Conservation (phyloP, 1,139 yeast genomes). For the Pichia sp. region DNA sequence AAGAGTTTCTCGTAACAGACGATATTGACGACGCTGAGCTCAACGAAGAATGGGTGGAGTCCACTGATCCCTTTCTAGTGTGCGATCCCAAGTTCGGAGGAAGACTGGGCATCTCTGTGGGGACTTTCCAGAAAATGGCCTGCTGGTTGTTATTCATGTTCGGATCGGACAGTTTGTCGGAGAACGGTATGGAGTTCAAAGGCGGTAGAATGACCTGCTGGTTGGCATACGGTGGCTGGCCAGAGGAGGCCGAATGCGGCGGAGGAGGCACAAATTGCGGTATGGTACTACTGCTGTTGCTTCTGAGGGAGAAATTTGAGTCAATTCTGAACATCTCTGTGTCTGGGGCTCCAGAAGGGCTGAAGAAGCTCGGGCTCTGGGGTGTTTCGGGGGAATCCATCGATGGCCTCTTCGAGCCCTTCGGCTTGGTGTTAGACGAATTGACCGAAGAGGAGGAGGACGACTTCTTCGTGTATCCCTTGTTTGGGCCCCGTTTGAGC, state of each 20-base stretch:
- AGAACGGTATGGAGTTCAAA: conserved; percentile 18
- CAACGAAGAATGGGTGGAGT: conserved; percentile 31
- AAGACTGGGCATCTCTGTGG: conserved; percentile 33
- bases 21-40: conserved; percentile 16
- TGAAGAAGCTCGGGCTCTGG: conserved; percentile 3
- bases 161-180: neutral
- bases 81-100: neutral
- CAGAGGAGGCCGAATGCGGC: neutral
- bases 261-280: neutral
- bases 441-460: neutral
- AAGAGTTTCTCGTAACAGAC: neutral
- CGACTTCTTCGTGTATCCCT: conserved; percentile 53
- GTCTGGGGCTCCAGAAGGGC: neutral
- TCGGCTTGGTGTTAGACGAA: neutral
- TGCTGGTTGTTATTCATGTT: conserved; percentile 20
- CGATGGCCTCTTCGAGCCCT: conserved; percentile 5
- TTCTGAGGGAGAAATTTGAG: neutral
- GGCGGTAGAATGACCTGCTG: conserved; percentile 28
- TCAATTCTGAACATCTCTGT: neutral
- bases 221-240: neutral
- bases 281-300: neutral
- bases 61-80: conserved; percentile 31
- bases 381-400: conserved; percentile 1
- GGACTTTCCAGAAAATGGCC: conserved; percentile 40
- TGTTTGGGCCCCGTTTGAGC: conserved; percentile 71